phyloP scores from a whole-genome alignment of 2,329 filamentous ascomycete genomes.

The Berkeleyomyces rouxiae region DNA sequence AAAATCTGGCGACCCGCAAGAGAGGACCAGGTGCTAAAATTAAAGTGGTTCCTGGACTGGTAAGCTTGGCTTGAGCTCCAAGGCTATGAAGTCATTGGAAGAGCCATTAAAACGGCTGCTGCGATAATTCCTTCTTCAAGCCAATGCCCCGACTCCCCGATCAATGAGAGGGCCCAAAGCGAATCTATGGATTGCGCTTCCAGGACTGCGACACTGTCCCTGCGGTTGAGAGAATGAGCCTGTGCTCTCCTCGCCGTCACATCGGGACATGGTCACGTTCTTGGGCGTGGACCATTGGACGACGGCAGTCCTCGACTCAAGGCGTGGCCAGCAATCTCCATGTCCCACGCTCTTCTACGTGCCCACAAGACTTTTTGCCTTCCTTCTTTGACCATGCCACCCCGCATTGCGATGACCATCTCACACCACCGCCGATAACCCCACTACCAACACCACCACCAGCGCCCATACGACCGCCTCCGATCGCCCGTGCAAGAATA shows the following conservation, averaged over 20 bases:
- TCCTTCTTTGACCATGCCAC: not conserved
- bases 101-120: not conserved
- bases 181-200: not conserved
- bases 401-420: not conserved
- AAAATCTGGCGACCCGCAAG: not conserved
- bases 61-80: not conserved
- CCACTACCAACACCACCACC: not conserved
- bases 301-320: not conserved
- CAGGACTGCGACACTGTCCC: constrained; percentile 1
- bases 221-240: constrained; percentile 10
- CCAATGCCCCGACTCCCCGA: not conserved
- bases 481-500: not conserved
- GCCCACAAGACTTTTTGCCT: not conserved
- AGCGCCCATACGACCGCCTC: not conserved
- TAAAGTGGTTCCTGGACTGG: not conserved
- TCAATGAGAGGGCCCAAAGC: not conserved
- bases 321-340: not conserved
- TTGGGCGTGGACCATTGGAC: not conserved
- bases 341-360: not conserved
- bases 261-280: constrained; percentile 7
- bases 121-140: not conserved
- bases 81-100: not conserved
- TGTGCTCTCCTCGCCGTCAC: constrained; percentile 4
- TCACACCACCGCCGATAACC: not conserved
- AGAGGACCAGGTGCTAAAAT: not conserved